Evolutionary conservation across 1,139 yeast species (phyloP).

Genomic region (Sugiyamaella pinicola): DNA sequence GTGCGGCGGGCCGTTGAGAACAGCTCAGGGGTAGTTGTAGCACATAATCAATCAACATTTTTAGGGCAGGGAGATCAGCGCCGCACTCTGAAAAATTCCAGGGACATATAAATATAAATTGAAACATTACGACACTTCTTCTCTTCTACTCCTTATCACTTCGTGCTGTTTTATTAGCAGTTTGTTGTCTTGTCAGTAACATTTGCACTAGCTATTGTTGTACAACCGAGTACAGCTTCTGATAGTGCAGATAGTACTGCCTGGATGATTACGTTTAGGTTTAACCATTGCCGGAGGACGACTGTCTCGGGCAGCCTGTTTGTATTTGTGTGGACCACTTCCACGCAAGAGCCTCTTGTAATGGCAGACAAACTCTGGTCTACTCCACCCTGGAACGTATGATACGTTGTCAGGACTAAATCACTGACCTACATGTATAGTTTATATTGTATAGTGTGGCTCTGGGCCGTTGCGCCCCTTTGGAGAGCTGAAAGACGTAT

Average conservation of each 20-base stretch:
- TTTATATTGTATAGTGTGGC: too few species aligned
- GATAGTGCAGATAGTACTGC: neutral
- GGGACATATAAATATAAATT: too few species aligned
- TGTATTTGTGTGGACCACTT: slow-evolving; percentile 13
- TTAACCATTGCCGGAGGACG: slow-evolving; percentile 10
- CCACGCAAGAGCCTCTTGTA: slow-evolving; percentile 12
- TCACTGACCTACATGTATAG: slow-evolving; percentile 23
- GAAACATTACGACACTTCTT: too few species aligned
- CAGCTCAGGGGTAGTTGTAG: too few species aligned
- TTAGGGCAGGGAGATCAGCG: too few species aligned
- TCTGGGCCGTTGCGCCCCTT: too few species aligned
- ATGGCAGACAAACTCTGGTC: slow-evolving; percentile 20
- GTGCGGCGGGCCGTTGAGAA: too few species aligned
- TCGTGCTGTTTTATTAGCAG: too few species aligned
- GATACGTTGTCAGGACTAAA: slow-evolving; percentile 25
- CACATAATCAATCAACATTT: too few species aligned
- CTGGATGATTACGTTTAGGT: neutral
- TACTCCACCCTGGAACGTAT: slow-evolving; percentile 25
- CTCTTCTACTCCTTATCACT: too few species aligned
- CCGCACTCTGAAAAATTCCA: too few species aligned
- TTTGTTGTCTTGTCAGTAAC: slow-evolving; percentile 2
- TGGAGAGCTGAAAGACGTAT: too few species aligned
- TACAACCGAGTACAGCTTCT: neutral
- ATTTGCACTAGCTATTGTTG: neutral
- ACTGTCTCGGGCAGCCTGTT: slow-evolving; percentile 17